phyloP scores from a whole-genome alignment of 2,329 filamentous ascomycete genomes.

The Falciphora oryzae region DNA sequence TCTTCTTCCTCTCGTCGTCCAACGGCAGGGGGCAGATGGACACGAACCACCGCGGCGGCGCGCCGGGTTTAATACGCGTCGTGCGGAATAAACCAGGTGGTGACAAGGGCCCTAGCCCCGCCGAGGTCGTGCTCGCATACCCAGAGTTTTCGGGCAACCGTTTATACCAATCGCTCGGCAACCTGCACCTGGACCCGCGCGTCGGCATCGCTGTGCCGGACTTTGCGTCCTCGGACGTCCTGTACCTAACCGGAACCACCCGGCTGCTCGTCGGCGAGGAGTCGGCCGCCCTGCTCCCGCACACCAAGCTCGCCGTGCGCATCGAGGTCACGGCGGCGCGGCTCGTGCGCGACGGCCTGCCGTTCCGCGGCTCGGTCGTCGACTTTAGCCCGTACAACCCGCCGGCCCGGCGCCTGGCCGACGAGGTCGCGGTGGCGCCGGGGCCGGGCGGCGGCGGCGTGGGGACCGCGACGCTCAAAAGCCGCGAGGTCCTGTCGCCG shows the following conservation, averaged over 20 bases:
- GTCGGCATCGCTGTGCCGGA: conserved; percentile 70
- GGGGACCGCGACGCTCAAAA: conserved; percentile 48
- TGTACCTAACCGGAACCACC: conserved; percentile 68
- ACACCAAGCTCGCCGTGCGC: conserved; percentile 66
- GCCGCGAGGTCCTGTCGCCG: conserved; percentile 56
- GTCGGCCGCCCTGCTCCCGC: conserved; percentile 58
- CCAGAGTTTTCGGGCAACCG: conserved; percentile 84
- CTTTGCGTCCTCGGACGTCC: conserved; percentile 63
- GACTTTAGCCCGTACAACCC: conserved; percentile 77
- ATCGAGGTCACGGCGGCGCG: conserved; percentile 56
- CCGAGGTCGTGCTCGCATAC: conserved; percentile 54
- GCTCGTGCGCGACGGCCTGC: conserved; percentile 59
- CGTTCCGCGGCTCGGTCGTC: conserved; percentile 57
- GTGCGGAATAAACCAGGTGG: conserved; percentile 41
- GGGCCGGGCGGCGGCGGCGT: conserved; percentile 11
- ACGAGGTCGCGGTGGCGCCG: conserved; percentile 36
- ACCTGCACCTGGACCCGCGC: conserved; percentile 59
- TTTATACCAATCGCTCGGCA: conserved; percentile 78
- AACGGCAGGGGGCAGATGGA: conserved; percentile 65
- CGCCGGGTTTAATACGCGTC: conserved; percentile 67
- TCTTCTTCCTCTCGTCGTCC: conserved; percentile 72
- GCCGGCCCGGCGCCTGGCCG: conserved; percentile 55
- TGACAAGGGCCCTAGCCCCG: conserved; percentile 17
- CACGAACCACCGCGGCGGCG: conserved; percentile 74
- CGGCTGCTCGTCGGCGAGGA: conserved; percentile 59